Base-by-base conservation (phyloP, 1,284 basidiomycete genomes). In the Phellopilus nigrolimitatus region DNA sequence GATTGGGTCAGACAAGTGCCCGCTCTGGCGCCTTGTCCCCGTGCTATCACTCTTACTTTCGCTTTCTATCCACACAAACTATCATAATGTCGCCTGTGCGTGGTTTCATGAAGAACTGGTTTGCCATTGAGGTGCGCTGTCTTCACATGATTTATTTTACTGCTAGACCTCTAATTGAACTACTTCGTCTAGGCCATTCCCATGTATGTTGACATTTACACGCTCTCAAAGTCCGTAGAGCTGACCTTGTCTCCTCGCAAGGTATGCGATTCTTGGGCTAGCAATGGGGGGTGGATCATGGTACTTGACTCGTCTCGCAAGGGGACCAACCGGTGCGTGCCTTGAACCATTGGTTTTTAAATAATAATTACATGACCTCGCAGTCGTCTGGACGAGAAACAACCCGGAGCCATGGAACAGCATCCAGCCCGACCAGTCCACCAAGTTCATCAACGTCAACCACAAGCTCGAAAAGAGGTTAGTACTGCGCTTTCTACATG, bases 331-430 rank as follows among this genome's bases (percentile, higher is more conserved):
- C 37, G 73, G 88, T 89, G 63, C 64, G 81, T 69, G 13, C n/a
- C 17, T 15, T 25, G 17, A 48, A 9, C 40, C 36, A n/a, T 13
- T 28, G 21, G 3, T 25, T 47, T 4, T 8, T 43, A 19, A 36
- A 38, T 45, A 36, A 28, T 39, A 40, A 43, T 47, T 12, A 37
- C 28, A 17, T 39, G 15, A 38, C 34, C 17, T 4, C 56, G 2
- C 56, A 90, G 88, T 91, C 56, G 70, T 89, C 62, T 91, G 88
- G 88, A 82, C 84, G 40, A 87, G 81, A 71, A 71, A 60, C 63
- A 91, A 91, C 73, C 86, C 87, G 9, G 81, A 82, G 9, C 88
- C 88, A 15, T 91, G 86, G 85, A 85, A 87, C 65, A 73, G 77
- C 55, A 75, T 91, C 64, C 76, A 86, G 64, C 81, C 77, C 34